phyloP scores from a whole-genome alignment of 179 eudicot genomes.

The Pouteria campechiana region DNA sequence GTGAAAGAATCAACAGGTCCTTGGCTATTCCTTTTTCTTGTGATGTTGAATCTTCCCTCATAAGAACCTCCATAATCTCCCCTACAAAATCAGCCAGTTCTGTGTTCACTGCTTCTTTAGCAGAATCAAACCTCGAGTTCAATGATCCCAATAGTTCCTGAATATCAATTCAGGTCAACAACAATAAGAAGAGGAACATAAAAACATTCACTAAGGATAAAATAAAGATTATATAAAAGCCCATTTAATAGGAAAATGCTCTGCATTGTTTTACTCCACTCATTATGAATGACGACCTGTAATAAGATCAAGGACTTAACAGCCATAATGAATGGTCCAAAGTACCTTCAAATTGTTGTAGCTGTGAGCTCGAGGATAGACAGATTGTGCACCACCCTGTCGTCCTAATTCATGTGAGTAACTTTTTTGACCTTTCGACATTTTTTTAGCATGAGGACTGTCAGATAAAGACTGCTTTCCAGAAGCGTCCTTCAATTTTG shows the following conservation, averaged over 20 bases:
- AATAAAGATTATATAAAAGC: too few relatives aligned
- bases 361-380: constrained; percentile 43
- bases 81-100: constrained; percentile 37
- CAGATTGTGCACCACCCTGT: constrained; percentile 34
- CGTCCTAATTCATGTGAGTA: constrained; percentile 62
- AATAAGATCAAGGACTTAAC: not conserved
- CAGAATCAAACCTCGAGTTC: constrained; percentile 44
- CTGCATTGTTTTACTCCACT: too few relatives aligned
- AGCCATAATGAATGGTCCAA: too few relatives aligned
- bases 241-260: too few relatives aligned
- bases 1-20: constrained; percentile 35
- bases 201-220: not conserved
- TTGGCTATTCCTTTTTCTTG: constrained; percentile 26
- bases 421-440: constrained; percentile 39
- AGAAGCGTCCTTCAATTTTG: constrained; percentile 12
- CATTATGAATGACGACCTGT: too few relatives aligned
- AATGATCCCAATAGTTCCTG: constrained; percentile 55
- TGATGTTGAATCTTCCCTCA: constrained; percentile 17
- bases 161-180: not conserved
- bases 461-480: constrained; percentile 17
- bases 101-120: constrained; percentile 40
- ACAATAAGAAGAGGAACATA: not conserved
- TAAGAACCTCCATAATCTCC: constrained; percentile 30
- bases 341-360: constrained; percentile 45
- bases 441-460: constrained; percentile 6